Base-by-base conservation (phyloP, 768 basidiomycete species). In the Pulveroboletus sp. region DNA sequence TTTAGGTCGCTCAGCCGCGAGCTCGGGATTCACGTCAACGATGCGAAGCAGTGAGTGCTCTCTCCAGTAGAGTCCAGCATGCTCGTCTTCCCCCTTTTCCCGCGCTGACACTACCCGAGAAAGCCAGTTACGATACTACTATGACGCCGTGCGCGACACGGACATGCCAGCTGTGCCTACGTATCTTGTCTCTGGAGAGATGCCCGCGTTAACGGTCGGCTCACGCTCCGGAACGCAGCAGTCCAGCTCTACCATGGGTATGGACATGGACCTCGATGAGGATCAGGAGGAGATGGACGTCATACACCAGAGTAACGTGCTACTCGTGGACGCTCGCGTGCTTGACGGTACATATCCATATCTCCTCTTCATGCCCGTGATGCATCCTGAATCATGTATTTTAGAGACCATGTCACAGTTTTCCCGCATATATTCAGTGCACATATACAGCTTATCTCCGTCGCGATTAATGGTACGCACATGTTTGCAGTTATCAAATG, bases 1-100 rank as follows among this genome's bases (percentile, higher is more conserved):
- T 92, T 80, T 65, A 78, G 89, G 33, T 82, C 80, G 5, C 73
- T 92, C 43, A 90, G 89, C 58, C 78, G 86, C 55, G 79, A 78
- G 36, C 74, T 88, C 39, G 73, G 74, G 0, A 74, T 91, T 46
- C 84, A 90, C 58, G 87, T 90, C 59, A 87, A 89, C 65, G 69
- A 69, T 33, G 89, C 89, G 17, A 92, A 90, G 64, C 85, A 82
- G 89, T 90, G 44, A 49, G 61, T 8, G 8, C 27, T 28, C 6
- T 17, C 9, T 41, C 3, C 0, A 18, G 28, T 15, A 6, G 17
- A 33, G 10, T 28, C 21, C 18, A 6, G 10, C 24, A 9, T 14
- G 21, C 36, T 39, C 27, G 18, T n/a, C n/a, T n/a, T n/a, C n/a
- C n/a, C n/a, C n/a, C 36, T 11, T 17, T 1, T 1, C 30, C 21